Base-by-base conservation (phyloP, 208 protist genomes). In the Blechomonas ayalai region DNA sequence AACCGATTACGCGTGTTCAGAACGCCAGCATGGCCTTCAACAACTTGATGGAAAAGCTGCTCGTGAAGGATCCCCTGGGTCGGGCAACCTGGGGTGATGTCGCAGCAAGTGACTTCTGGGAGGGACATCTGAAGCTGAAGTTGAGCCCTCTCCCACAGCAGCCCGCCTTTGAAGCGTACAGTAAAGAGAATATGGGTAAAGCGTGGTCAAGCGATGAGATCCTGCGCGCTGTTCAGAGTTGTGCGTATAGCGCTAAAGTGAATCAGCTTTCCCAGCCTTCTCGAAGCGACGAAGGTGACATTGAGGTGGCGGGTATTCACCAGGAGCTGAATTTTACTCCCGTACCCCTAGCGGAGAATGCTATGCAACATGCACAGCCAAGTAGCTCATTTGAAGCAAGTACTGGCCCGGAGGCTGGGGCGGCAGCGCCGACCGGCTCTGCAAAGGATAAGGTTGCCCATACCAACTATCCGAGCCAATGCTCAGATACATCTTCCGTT, bases 71-170 rank as follows among this genome's bases (percentile, higher is more conserved):
- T 35, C 87, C 91, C 23, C 44, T 81, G 36, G 45, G 73, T 34
- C 76, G 91, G 24, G 63, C 67, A 26, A 80, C 70, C 15, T 96
- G 91, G 88, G 54, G 27, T 4, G 77, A 91, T 35, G 68, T 96
- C 18, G 67, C 59, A n/a, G 41, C 51, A 7, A 75, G 71, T 49
- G 48, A 50, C 13, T 95, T 93, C 62, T 96, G 87, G 88, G 70
- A 92, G 22, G 78, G 70, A 34, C 50, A 55, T 6, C 32, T 77
- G 19, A 18, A 60, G 15, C 36, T 73, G 29, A 55, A 53, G 10
- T 48, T 42, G 23, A 37, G 28, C 25, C 37, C 42, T 1, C 59
- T 90, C 36, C 70, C 83, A 7, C 7, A 59, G 5, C 67, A 95
- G 46, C 61, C 82, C 2, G 75, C 42, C 12, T 92, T 86, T 67